Evolutionary conservation across 2,329 filamentous ascomycete species (phyloP).

Genomic region (Neonectria hederae): DNA sequence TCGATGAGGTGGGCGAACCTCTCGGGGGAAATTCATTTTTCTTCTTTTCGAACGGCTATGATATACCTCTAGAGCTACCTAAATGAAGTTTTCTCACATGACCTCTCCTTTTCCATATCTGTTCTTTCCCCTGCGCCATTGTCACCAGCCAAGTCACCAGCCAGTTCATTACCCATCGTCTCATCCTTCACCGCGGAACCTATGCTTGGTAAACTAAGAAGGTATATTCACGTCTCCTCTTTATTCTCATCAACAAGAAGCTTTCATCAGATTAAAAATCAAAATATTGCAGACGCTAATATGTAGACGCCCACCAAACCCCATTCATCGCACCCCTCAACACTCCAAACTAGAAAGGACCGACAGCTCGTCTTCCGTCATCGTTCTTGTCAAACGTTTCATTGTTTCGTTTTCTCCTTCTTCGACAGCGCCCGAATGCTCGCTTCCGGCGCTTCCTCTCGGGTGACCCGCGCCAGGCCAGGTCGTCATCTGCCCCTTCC

Average conservation of each 20-base stretch:
- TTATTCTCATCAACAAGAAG: constrained; percentile 18
- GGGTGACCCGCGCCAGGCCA: constrained; percentile 1
- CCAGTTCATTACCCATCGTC: neutral
- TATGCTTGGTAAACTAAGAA: neutral
- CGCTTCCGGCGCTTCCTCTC: neutral
- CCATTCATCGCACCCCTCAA: constrained; percentile 29
- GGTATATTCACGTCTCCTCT: neutral
- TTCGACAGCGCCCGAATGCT: constrained; percentile 6
- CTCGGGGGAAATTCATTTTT: constrained; percentile 25
- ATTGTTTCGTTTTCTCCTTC: constrained; percentile 34
- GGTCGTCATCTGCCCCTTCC: constrained; percentile 7
- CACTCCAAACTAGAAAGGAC: constrained; percentile 31
- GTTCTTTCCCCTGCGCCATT: neutral
- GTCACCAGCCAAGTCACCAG: neutral
- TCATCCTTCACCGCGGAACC: neutral
- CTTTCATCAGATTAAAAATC: constrained; percentile 30
- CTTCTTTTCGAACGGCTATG: constrained; percentile 28
- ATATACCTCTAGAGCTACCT: constrained; percentile 41
- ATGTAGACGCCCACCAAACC: constrained; percentile 30
- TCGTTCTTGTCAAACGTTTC: constrained; percentile 32
- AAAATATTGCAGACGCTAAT: constrained; percentile 37
- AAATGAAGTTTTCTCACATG: constrained; percentile 26
- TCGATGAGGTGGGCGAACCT: constrained; percentile 4
- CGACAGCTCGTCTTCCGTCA: constrained; percentile 32
- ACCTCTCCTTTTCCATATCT: constrained; percentile 2